These are phyloP conservation scores for Daldinia bambusicola DNA, from an alignment of 495 filamentous ascomycete species.

Conservation along the genomic window DNA sequence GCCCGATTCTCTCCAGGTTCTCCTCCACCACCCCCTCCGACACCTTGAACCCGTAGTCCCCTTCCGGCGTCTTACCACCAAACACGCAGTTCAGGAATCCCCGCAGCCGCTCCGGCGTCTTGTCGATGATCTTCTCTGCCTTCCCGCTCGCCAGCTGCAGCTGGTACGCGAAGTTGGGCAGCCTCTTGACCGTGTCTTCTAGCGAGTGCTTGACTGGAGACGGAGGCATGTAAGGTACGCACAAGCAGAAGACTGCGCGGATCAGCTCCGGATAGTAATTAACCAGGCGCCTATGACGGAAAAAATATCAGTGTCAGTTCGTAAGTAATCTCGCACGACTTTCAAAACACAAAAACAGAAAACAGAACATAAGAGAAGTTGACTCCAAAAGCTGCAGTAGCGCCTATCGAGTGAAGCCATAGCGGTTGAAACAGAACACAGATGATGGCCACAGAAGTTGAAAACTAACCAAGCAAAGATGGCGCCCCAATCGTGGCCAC, in stretches of 20 bases:
- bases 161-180: slow-evolving; percentile 87
- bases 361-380: not conserved
- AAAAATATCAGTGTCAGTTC: not conserved
- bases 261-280: slow-evolving; percentile 78
- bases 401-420: not conserved
- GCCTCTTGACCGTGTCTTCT: slow-evolving; percentile 63
- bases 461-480: slow-evolving; percentile 56
- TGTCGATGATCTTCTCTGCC: slow-evolving; percentile 68
- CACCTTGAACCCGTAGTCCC: slow-evolving; percentile 64
- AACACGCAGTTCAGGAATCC: slow-evolving; percentile 76
- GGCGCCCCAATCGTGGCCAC: slow-evolving; percentile 88
- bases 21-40: slow-evolving; percentile 65
- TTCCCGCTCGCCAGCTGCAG: slow-evolving; percentile 75
- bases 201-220: slow-evolving; percentile 58
- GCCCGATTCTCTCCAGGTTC: slow-evolving; percentile 61
- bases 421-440: not conserved
- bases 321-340: not conserved
- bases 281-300: slow-evolving; percentile 61
- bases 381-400: not conserved
- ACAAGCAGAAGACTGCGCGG: slow-evolving; percentile 77
- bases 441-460: not conserved
- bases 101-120: slow-evolving; percentile 64
- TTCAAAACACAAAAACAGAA: slow-evolving; percentile 55
- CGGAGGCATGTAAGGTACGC: slow-evolving; percentile 75
- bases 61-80: slow-evolving; percentile 66